phyloP scores from a whole-genome alignment of 345 rosid species.

The Populus euphratica region DNA sequence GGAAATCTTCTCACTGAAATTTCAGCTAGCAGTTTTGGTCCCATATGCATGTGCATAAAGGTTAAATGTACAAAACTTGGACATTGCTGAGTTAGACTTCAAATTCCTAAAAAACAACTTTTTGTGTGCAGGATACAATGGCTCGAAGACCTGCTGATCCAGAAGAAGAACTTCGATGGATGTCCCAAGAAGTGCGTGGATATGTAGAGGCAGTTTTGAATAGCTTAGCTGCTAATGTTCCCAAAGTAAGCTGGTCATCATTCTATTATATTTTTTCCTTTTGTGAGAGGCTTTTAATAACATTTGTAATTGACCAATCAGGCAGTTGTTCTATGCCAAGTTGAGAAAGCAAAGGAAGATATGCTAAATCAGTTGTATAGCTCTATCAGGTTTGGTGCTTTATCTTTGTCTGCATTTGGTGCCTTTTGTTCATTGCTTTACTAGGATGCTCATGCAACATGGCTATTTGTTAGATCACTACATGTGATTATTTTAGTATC shows the following conservation, averaged over 20 bases:
- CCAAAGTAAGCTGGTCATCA: constrained; percentile 51
- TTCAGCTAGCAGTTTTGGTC: not conserved
- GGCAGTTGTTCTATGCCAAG: constrained; percentile 99
- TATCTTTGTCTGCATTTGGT: not conserved
- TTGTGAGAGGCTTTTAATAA: constrained; percentile 4
- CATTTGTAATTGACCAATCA: constrained; percentile 34
- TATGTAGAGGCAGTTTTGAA: constrained; percentile 97
- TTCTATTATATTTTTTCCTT: not conserved
- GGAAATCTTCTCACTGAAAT: no score
- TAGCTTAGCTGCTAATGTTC: constrained; percentile 96
- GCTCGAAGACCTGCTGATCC: constrained; percentile 88
- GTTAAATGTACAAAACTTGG: not conserved
- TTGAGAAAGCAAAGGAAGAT: constrained; percentile 95
- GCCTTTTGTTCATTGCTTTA: not conserved
- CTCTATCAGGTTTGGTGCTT: constrained; percentile 62
- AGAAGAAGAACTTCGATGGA: constrained; percentile 98
- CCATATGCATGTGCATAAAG: not conserved
- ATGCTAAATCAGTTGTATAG: constrained; percentile 94
- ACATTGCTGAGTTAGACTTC: not conserved
- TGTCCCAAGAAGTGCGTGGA: constrained; percentile 99
- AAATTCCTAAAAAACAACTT: not conserved
- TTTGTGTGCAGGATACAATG: constrained; percentile 66
- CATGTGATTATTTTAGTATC: not conserved
- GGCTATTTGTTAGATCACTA: not conserved
- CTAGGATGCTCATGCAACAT: not conserved